Evolutionary conservation across 1,284 basidiomycete genomes (phyloP).

Genomic region (Megacollybia platyphylla): DNA sequence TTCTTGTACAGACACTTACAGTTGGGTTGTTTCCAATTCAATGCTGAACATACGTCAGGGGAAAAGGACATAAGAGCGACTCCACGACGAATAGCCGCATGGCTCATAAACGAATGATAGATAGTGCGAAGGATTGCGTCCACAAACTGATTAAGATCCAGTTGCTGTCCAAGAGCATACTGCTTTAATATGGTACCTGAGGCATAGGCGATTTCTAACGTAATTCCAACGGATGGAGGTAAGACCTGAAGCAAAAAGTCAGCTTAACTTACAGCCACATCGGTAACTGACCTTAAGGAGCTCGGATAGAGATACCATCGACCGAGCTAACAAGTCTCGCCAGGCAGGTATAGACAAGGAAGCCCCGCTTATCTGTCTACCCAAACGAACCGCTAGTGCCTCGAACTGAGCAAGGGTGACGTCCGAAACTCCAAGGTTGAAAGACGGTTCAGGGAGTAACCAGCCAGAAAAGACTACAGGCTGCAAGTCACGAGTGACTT

Average conservation of each 20-base stretch:
- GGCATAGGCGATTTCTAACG: constrained; percentile 71
- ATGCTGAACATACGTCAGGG: constrained; percentile 74
- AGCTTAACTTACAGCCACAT: constrained; percentile 3
- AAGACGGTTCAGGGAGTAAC: constrained; percentile 59
- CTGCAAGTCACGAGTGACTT: constrained; percentile 84
- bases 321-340: constrained; percentile 35
- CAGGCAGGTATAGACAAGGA: constrained; percentile 36
- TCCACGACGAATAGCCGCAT: constrained; percentile 47
- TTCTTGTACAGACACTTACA: constrained; percentile 35
- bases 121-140: constrained; percentile 75
- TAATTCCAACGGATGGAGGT: constrained; percentile 63
- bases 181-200: constrained; percentile 28
- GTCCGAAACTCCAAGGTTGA: constrained; percentile 76
- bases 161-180: constrained; percentile 32
- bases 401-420: constrained; percentile 76
- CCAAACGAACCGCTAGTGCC: constrained; percentile 41
- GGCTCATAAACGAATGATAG: constrained; percentile 50
- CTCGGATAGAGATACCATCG: constrained; percentile 61
- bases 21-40: constrained; percentile 99
- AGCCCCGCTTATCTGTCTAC: constrained; percentile 23
- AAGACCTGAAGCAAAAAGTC: constrained; percentile 36
- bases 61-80: constrained; percentile 85
- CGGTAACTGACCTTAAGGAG: constrained; percentile 51
- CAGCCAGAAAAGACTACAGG: constrained; percentile 74
- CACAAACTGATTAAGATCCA: constrained; percentile 72